Base-by-base conservation (phyloP, 2,329 filamentous ascomycete genomes). In the Diaporthe ampelina region DNA sequence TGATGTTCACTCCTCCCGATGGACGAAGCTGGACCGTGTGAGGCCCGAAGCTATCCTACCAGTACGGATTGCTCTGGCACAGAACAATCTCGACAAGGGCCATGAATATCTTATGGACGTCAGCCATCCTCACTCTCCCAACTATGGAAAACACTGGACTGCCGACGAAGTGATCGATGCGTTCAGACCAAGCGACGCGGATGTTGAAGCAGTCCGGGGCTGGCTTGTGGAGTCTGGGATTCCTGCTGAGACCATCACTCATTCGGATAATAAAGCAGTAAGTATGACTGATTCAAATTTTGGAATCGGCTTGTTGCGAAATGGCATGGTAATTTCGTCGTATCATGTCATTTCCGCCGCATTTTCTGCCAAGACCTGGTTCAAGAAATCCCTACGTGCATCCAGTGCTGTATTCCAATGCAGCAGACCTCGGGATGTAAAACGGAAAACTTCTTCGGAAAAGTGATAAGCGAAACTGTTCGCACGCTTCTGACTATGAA, bases 61-160 rank as follows among this genome's bases (percentile, higher is more conserved):
- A 19, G 77, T 81, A 73, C 76, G 80, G 3, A 79, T 81, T 67
- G 80, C 79, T 3, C 74, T 81, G 35, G 77, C 75, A 48, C 79
- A 81, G 65, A 76, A 75, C 29, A 81, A 80, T 29, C 67, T 81
- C 24, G 77, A 78, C 0, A 75, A 74, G 21, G 79, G 79, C 40
- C 77, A 79, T 32, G 67, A 80, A 13, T 78, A 77, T 61, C 74
- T 81, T 29, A 77, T 79, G 75, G 76, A 79, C 24, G 78, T 81
- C 35, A 79, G 80, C 21, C 76, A 81, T 61, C 80, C 80, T 5
- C 59, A 73, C 15, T 81, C 80, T 1, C 40, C 76, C 10, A 81
- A 82, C 43, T 85, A 82, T 72, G 84, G 84, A 43, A 82, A 84
- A 63, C 81, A 84, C 75, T 81, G 82, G 79, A 82, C 79, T 19